These are phyloP conservation scores for Alternaria ethzedia DNA, from an alignment of 2,329 filamentous ascomycete species.

Conservation along the genomic window DNA sequence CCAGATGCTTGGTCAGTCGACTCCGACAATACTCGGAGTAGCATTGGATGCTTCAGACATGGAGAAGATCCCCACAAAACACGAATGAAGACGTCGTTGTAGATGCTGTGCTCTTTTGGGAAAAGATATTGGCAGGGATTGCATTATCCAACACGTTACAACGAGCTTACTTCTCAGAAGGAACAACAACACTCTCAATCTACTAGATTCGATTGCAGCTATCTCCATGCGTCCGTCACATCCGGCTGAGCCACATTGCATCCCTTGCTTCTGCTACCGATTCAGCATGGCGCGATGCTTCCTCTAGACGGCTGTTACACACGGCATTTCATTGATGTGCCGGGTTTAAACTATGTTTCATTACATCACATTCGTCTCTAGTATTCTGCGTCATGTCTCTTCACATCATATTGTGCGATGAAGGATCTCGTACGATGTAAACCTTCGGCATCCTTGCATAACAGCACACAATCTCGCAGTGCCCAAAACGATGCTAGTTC, in stretches of 20 bases:
- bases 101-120: background rate
- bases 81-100: background rate
- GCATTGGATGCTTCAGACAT: background rate
- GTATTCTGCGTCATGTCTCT: background rate
- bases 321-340: background rate
- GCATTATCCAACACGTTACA: constrained; percentile 5
- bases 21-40: background rate
- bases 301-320: background rate
- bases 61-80: background rate
- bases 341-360: background rate
- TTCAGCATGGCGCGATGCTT: background rate
- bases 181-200: background rate
- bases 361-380: background rate
- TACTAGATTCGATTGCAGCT: background rate
- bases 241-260: background rate
- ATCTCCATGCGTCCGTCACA: background rate
- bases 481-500: background rate
- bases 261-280: background rate
- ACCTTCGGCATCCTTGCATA: background rate
- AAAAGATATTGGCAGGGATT: constrained; percentile 1
- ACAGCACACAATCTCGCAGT: background rate
- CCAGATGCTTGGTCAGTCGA: background rate
- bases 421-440: background rate
- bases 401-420: background rate
- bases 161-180: background rate